Conservation (phyloP, 2,329 filamentous ascomycete species). For the Talaromyces pinophilus region DNA sequence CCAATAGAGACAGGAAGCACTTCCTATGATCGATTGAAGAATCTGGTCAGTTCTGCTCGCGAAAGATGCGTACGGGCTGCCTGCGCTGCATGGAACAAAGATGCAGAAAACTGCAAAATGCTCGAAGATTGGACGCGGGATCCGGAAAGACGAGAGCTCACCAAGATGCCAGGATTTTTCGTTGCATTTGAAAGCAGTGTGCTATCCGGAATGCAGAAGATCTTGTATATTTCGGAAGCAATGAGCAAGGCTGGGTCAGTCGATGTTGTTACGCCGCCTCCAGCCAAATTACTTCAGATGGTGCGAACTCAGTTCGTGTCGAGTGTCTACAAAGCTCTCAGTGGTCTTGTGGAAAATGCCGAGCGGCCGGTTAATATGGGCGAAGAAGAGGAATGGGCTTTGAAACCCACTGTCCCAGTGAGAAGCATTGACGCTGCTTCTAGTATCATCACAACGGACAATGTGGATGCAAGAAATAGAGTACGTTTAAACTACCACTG, state of each 20-base stretch:
- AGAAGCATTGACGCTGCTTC: constrained; percentile 38
- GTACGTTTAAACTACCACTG: constrained; percentile 42
- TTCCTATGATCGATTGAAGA: constrained; percentile 70
- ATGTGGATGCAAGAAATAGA: constrained; percentile 56
- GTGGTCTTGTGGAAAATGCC: constrained; percentile 95
- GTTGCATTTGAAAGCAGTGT: constrained; percentile 80
- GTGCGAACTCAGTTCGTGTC: constrained; percentile 90
- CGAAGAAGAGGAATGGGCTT: constrained; percentile 54
- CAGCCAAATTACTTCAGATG: constrained; percentile 84
- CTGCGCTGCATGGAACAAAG: constrained; percentile 87
- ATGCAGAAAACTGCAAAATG: constrained; percentile 87
- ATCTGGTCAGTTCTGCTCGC: constrained; percentile 73
- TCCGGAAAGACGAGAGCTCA: constrained; percentile 79
- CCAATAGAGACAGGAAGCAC: constrained; percentile 61
- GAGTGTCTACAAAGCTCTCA: constrained; percentile 89
- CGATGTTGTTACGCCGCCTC: constrained; percentile 81
- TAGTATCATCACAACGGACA: constrained; percentile 50
- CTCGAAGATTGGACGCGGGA: constrained; percentile 92
- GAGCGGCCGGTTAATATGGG: constrained; percentile 71
- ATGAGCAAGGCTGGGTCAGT: constrained; percentile 70
- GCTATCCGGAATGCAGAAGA: constrained; percentile 86
- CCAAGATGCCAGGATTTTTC: constrained; percentile 86
- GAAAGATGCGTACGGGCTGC: constrained; percentile 84
- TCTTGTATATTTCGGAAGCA: constrained; percentile 87
- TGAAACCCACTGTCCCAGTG: constrained; percentile 37